phyloP scores from a whole-genome alignment of 2,329 filamentous ascomycete species.

The Amphichorda felina region DNA sequence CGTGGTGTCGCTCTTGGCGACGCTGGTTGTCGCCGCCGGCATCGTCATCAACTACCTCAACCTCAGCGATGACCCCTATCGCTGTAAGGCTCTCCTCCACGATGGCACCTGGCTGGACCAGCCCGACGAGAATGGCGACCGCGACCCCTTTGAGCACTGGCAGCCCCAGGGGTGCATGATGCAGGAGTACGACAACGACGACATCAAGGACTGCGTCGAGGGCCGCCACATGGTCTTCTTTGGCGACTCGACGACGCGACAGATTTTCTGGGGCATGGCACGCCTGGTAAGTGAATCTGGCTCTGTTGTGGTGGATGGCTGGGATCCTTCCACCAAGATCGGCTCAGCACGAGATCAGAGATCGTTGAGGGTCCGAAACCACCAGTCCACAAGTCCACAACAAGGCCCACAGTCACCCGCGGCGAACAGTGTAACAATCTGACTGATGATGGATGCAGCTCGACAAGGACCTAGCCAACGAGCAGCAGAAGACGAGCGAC shows the following conservation, averaged over 20 bases:
- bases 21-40: too few relatives aligned
- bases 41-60: too few relatives aligned
- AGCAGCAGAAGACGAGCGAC: too few relatives aligned
- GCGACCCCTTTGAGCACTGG: slow-evolving; percentile 34
- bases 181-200: slow-evolving; percentile 38
- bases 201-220: slow-evolving; percentile 39
- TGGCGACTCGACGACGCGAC: slow-evolving; percentile 47
- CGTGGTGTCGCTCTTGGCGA: too few relatives aligned
- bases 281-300: slow-evolving; percentile 11
- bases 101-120: slow-evolving; percentile 36
- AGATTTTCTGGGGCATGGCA: slow-evolving; percentile 43
- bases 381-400: too few relatives aligned
- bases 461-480: too few relatives aligned
- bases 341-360: too few relatives aligned
- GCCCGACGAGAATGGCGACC: slow-evolving; percentile 13
- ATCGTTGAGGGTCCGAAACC: too few relatives aligned
- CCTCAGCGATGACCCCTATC: slow-evolving; percentile 30
- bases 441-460: too few relatives aligned
- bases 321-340: too few relatives aligned
- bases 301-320: background rate
- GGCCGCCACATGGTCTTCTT: slow-evolving; percentile 42
- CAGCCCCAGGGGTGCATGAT: slow-evolving; percentile 48
- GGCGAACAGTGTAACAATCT: too few relatives aligned
- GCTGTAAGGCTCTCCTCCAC: slow-evolving; percentile 38
- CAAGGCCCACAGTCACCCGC: too few relatives aligned